Base-by-base conservation (phyloP, 2,329 filamentous ascomycete genomes). In the Botryotinia narcissicola region DNA sequence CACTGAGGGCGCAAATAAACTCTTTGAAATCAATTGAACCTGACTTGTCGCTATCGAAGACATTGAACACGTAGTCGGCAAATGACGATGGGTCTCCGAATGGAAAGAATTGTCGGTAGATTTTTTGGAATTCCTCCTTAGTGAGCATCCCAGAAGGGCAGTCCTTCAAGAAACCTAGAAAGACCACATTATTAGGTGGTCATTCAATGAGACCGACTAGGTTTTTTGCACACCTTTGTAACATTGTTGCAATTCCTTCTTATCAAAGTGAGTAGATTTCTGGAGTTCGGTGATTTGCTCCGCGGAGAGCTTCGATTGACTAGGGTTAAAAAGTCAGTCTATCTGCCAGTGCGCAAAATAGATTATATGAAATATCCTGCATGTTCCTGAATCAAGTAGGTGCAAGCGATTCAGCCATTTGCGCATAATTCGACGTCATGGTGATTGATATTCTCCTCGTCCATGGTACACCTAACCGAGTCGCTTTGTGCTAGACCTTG, bases 211-310 rank as follows among this genome's bases (percentile, higher is more conserved):
- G 64, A 76, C 48, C 60, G 67, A 59, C 54, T 67, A 46, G 48
- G 32, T 37, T 18, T 16, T 57, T 14, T 51, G 81, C 90, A 77
- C 84, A 97, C 96, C 96, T 88, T 98, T 98, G 85, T 99, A 98
- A 96, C 96, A 99, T 90, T 98, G 95, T 83, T 99, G 96, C 82
- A 99, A 85, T 85, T 99, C 96, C 87, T 98, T 98, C 91, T 98
- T 98, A 85, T 99, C 96, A 82, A 99, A 99, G 84, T 98, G 94
- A 77, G 96, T 99, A 75, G 94, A 94, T 86, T 94, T 96, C 83
- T 98, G 95, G 78, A 99, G 90, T 84, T 99, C 96, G 78, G 89
- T 90, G 81, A 99, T 92, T 88, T 99, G 94, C 84, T 97, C 92
- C 83, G 96, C 93, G 74, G 95, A 97, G 82, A 99, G 92, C 87